Evolutionary conservation across 768 basidiomycete genomes (phyloP).

Genomic region (Paxillus involutus): DNA sequence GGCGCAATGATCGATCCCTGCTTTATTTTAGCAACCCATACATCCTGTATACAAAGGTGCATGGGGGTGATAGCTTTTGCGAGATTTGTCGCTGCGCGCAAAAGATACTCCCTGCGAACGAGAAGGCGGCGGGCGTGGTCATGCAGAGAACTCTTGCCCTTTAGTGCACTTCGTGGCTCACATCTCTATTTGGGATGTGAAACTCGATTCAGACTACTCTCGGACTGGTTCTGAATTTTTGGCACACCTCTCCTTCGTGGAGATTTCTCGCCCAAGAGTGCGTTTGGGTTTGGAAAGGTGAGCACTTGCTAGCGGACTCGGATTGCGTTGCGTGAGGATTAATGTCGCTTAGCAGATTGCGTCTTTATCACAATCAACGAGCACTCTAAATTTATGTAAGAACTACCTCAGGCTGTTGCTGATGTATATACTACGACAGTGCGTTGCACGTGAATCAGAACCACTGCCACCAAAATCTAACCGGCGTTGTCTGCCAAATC

Average conservation of each 20-base stretch:
- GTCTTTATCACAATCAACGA: not conserved
- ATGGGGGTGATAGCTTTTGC: no score
- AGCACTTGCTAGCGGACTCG: not conserved
- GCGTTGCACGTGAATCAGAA: not conserved
- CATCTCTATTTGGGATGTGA: constrained; percentile 7
- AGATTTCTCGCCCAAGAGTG: not conserved
- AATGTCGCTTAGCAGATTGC: not conserved
- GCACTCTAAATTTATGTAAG: no score
- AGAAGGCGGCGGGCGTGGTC: no score
- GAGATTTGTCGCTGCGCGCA: no score
- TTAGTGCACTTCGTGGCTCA: constrained; percentile 17
- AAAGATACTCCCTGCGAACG: no score
- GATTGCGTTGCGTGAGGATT: not conserved
- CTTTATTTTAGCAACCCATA: no score
- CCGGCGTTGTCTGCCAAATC: not conserved
- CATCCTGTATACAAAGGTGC: no score
- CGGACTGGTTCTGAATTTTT: constrained; percentile 10
- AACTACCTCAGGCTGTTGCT: no score
- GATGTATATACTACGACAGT: no score
- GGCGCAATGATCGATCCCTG: no score
- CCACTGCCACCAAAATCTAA: not conserved
- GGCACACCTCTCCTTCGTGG: constrained; percentile 5
- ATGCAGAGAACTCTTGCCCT: not conserved
- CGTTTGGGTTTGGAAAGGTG: not conserved
- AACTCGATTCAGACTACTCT: constrained; percentile 19